These are phyloP conservation scores for Beauveria caledonica DNA, from an alignment of 2,329 filamentous ascomycete genomes.

Conservation along the genomic window DNA sequence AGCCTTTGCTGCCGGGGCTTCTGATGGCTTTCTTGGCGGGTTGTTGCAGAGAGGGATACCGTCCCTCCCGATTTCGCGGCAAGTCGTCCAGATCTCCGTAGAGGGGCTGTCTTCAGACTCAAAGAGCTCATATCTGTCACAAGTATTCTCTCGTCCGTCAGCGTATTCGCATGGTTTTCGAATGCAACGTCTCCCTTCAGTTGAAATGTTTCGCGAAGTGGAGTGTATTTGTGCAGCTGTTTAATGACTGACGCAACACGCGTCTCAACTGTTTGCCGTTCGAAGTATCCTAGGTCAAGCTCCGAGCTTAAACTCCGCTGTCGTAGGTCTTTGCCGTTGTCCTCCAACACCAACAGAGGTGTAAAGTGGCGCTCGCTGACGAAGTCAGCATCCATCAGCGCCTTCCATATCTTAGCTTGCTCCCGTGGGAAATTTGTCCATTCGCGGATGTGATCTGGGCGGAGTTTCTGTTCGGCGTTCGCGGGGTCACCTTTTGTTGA, in stretches of 20 bases:
- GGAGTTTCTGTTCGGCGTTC: conserved; percentile 2
- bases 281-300: conserved; percentile 5
- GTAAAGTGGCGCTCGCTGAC: background rate
- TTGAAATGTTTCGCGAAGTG: background rate
- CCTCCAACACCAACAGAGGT: background rate
- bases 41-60: no score
- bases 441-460: conserved; percentile 1
- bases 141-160: background rate
- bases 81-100: background rate
- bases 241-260: background rate
- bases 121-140: background rate
- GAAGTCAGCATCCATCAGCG: conserved; percentile 1
- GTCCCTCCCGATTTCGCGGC: background rate
- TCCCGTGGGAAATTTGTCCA: background rate
- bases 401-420: background rate
- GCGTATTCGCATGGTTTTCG: background rate
- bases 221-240: background rate
- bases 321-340: background rate
- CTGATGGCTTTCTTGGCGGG: background rate
- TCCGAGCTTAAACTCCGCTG: conserved; percentile 1
- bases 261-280: conserved; percentile 2
- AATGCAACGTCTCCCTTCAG: conserved; percentile 3
- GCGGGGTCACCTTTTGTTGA: background rate
- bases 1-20: no score
- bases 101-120: background rate